Percentiles rank a stretch among this genome's conserved stretches.
phyloP scores from a whole-genome alignment of 2,329 filamentous ascomycete genomes.

The Diaporthe caulivora region DNA sequence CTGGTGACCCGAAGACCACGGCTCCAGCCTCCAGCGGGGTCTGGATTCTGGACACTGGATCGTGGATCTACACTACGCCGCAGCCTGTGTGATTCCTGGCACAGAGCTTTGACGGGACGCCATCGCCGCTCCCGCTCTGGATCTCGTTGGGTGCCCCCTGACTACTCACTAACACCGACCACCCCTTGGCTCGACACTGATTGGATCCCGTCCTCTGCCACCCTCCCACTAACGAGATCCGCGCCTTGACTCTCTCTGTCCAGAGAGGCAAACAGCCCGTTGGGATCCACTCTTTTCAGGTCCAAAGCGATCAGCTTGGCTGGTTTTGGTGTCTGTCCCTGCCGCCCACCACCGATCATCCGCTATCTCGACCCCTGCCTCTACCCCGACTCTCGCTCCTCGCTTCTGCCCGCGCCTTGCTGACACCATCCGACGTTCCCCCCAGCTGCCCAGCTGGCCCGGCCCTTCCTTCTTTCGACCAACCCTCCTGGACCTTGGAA shows the following conservation, averaged over 20 bases:
- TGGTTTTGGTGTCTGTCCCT: constrained; percentile 5
- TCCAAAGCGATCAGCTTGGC: constrained; percentile 29
- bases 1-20: constrained; percentile 10
- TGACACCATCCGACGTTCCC: constrained; percentile 27
- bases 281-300: constrained; percentile 38
- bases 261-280: constrained; percentile 16
- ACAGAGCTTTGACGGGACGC: constrained; percentile 35
- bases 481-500: constrained; percentile 33
- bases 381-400: constrained; percentile 34
- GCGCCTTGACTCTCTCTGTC: constrained; percentile 27
- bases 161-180: constrained; percentile 18
- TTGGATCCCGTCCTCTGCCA: constrained; percentile 37
- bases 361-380: constrained; percentile 32
- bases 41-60: constrained; percentile 8
- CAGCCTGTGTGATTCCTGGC: constrained; percentile 24
- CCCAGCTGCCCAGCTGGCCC: constrained; percentile 28
- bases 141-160: constrained; percentile 33
- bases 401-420: constrained; percentile 31
- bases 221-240: constrained; percentile 33
- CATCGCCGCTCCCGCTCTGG: constrained; percentile 21
- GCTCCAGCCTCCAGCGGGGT: constrained; percentile 12
- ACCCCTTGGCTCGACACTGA: constrained; percentile 37
- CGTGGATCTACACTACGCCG: constrained; percentile 14
- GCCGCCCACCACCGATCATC: constrained; percentile 28
- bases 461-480: constrained; percentile 25